Evolutionary conservation across 805 yeast species (phyloP), one percentile per base, ranked within the genome.

Genomic region (Huiozyma sinensis): DNA sequence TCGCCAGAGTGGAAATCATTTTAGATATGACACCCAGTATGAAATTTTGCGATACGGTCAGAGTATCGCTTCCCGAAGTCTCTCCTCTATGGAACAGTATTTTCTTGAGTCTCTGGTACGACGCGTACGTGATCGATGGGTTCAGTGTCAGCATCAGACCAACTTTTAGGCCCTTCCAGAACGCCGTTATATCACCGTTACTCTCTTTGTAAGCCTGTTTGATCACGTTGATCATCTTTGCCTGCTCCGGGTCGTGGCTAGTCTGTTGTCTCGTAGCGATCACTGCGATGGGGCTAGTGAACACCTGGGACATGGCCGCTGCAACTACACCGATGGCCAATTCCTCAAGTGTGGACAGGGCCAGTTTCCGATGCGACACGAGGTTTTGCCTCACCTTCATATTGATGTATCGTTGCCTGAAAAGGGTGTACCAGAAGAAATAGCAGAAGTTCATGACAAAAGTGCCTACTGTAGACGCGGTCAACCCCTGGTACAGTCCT

Each of bases 81-180:
- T 36, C 44, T n/a, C 34, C 12, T 5, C 41, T 33, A 11, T 63
- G 64, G 31, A 51, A 77, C 36, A 82, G 56, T 3, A 75, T 52
- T 38, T 68, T 68, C 57, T 75, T 79, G 51, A 85, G 69, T 51
- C 85, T 72, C 58, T 83, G 88, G 60, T 76, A 82, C 4, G 87
- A 71, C 6, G 94, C 90, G 57, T 85, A 86, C 2, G 95, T 86
- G 57, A 86, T 86, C 35, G 92, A 79, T 3, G 95, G 95, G 64
- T 86, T 86, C 41, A 81, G 68, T 13, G 90, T 85, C 41, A 86
- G 71, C 8, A 85, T 82, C 54, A 85, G 62, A 6, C 86, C 77
- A 6, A 87, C 95, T 60, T 85, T 81, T 45, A 86, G 71, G 0
- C 95, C 95, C 51, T 79, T 73, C 95, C 95, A 86, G 47, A 84